These are phyloP conservation scores for Veloboletus limbatus DNA, from an alignment of 1,284 basidiomycete species.

Conservation along the genomic window DNA sequence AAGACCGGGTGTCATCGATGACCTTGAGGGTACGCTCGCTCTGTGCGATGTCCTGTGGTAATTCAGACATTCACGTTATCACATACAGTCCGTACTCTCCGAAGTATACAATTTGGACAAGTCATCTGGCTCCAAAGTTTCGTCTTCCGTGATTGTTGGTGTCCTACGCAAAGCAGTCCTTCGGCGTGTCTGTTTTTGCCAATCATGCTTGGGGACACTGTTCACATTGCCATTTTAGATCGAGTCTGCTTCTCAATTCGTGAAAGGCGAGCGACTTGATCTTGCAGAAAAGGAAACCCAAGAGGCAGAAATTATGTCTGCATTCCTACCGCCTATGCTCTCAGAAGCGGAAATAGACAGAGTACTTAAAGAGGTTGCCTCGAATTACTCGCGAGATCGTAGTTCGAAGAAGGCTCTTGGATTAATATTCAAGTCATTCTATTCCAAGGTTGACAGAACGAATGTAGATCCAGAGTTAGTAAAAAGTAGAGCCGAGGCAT, in stretches of 20 bases:
- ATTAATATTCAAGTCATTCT: conserved; percentile 60
- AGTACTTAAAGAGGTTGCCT: conserved; percentile 43
- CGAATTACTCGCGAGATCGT: conserved; percentile 26
- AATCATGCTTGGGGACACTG: background rate
- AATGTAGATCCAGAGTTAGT: conserved; percentile 56
- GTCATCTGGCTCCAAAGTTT: conserved; percentile 39
- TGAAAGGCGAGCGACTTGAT: conserved; percentile 55
- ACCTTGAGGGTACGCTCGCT: conserved; percentile 52
- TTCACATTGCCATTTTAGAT: conserved; percentile 38
- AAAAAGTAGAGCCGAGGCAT: conserved; percentile 45
- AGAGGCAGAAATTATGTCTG: conserved; percentile 54
- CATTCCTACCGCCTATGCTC: conserved; percentile 59
- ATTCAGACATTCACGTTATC: background rate
- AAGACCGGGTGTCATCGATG: conserved; percentile 52
- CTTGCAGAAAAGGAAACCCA: conserved; percentile 60
- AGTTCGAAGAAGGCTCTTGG: conserved; percentile 43
- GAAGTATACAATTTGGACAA: conserved; percentile 72
- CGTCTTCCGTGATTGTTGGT: conserved; percentile 44
- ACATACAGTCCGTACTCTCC: conserved; percentile 56
- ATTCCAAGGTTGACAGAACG: conserved; percentile 55
- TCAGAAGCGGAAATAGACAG: conserved; percentile 53
- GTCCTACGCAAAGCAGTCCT: conserved; percentile 58
- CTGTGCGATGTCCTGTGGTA: background rate
- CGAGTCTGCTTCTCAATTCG: conserved; percentile 58
- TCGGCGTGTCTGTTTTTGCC: conserved; percentile 49